Conservation (phyloP, 78 protist species). For the Chrysochromulina parva region DNA sequence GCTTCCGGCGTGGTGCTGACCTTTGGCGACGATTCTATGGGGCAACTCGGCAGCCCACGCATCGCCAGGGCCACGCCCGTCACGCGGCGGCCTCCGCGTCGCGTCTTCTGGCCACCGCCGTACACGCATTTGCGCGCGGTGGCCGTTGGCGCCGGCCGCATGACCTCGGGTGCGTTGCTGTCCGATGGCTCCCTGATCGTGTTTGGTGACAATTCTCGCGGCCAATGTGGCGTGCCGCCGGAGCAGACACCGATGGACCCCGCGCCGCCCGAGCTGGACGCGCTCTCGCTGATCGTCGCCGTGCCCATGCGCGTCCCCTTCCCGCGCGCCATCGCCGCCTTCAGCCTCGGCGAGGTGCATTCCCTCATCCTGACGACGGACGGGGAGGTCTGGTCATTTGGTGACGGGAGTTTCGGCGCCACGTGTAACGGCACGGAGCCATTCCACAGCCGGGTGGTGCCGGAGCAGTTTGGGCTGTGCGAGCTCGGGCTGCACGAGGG, state of each 20-base stretch:
- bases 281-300: neutral
- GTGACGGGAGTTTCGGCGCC: neutral
- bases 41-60: neutral
- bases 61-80: neutral
- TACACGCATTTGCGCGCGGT: neutral
- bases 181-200: neutral
- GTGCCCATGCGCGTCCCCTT: neutral
- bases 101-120: neutral
- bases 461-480: no score
- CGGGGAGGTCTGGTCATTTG: neutral
- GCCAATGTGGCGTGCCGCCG: slow-evolving; percentile 6
- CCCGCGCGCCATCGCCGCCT: neutral
- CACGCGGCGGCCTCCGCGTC: neutral
- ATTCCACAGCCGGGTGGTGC: no score
- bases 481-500: neutral
- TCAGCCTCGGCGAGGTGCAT: neutral
- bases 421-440: neutral
- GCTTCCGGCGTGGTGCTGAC: neutral
- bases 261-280: neutral
- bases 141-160: neutral
- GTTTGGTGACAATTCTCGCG: neutral
- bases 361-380: neutral
- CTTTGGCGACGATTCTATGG: neutral
- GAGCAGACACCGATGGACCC: neutral
- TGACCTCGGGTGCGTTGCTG: neutral